Evolutionary conservation across 768 basidiomycete species (phyloP).

Genomic region (Lyophyllum decastes): DNA sequence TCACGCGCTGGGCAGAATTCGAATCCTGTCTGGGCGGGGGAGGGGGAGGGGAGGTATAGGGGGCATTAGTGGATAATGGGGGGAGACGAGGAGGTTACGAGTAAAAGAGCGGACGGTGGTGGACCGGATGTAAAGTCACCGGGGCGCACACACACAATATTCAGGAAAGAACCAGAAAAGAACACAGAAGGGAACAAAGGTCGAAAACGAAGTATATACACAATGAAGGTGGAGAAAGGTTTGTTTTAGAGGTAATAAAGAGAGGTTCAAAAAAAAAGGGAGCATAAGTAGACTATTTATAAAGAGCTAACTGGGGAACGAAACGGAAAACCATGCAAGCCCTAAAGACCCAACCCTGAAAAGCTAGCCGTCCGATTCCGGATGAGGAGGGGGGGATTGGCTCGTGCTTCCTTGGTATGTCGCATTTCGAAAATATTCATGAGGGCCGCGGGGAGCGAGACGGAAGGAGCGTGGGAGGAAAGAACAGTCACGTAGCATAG

Average conservation of each 20-base stretch:
- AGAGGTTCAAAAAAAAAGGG: conserved; percentile 30
- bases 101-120: conserved; percentile 23
- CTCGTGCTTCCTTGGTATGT: not conserved
- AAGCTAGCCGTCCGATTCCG: conserved; percentile 6
- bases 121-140: not conserved
- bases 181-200: conserved; percentile 16
- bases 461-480: conserved; percentile 8
- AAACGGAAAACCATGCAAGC: conserved; percentile 67
- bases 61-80: conserved; percentile 5
- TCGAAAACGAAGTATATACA: conserved; percentile 12
- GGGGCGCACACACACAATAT: conserved; percentile 5
- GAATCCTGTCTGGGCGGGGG: not conserved
- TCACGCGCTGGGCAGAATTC: not conserved
- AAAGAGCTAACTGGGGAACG: conserved; percentile 35
- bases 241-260: conserved; percentile 33
- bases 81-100: not conserved
- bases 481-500: not conserved
- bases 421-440: not conserved
- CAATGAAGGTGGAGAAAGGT: conserved; percentile 21
- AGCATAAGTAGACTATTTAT: conserved; percentile 31
- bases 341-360: conserved; percentile 41
- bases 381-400: not conserved
- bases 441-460: not conserved
- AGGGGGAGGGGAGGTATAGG: conserved; percentile 3
- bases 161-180: not conserved